These are phyloP conservation scores for Pythium sukuiense DNA, from an alignment of 352 stramenopile genomes.

Conservation along the genomic window DNA sequence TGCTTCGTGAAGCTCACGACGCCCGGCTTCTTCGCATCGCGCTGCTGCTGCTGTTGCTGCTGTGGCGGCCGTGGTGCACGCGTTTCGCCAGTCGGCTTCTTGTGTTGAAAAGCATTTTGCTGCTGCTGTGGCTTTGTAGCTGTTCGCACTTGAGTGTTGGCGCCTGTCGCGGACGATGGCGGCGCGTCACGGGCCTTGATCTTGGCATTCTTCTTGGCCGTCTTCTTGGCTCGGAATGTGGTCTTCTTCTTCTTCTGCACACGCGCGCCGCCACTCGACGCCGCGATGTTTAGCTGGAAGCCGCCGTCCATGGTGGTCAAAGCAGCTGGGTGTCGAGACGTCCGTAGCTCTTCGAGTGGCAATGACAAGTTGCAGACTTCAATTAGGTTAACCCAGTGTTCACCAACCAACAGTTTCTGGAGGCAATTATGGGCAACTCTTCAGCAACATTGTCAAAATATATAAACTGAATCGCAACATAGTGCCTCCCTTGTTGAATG, in stretches of 20 bases:
- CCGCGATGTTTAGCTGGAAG: conserved; percentile 83
- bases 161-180: background rate
- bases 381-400: conserved; percentile 26
- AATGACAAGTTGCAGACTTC: conserved; percentile 8
- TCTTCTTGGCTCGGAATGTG: conserved; percentile 78
- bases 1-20: conserved; percentile 17
- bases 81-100: background rate
- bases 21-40: conserved; percentile 21
- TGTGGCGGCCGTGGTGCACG: background rate
- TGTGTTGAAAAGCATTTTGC: background rate
- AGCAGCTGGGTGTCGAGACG: background rate
- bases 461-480: conserved; percentile 7
- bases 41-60: conserved; percentile 19
- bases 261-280: conserved; percentile 35
- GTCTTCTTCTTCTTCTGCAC: conserved; percentile 66
- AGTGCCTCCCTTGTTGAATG: background rate
- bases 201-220: conserved; percentile 54
- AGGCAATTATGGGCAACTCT: conserved; percentile 9
- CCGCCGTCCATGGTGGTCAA: conserved; percentile 28
- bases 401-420: conserved; percentile 30
- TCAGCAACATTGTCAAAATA: conserved; percentile 10
- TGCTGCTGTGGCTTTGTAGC: conserved; percentile 6
- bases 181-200: conserved; percentile 26
- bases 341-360: conserved; percentile 14
- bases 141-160: background rate